Evolutionary conservation across 352 stramenopile species (phyloP), one percentile per base, ranked within the genome.

Genomic region (Globisporangium yorkense): DNA sequence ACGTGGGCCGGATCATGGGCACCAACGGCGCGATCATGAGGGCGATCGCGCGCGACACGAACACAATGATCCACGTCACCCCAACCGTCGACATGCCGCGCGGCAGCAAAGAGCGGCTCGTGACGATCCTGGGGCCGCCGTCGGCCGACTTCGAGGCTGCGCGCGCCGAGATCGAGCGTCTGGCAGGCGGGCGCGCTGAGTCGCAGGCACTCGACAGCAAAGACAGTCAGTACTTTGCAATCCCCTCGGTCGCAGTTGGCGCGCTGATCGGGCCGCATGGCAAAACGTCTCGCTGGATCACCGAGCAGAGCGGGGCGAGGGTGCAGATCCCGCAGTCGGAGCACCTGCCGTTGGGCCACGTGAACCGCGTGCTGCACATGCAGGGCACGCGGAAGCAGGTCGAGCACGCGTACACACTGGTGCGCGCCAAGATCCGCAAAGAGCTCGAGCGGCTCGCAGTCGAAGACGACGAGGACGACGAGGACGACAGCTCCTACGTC

Each of bases 1-100:
- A 71, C 0, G 75, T 87, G 10, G 81, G 81, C 13, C 80, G 76
- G 45, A 75, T 91, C 63, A 87, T 91, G 75, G 81, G 81, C 2
- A 48, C 52, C 20, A 61, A 76, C 33, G 81, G 81, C 16, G 40
- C 33, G 9, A 84, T 83, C 33, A 59, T 87, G 7, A 62, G 55
- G 15, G 45, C 58, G 1, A 91, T 91, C 46, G 69, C 67, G 2
- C 68, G 60, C 21, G 66, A 77, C 21, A 77, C 75, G 1, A 62
- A 68, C 21, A 77, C 78, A 6, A 56, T 55, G 3, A 77, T 91
- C 37, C 65, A 77, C 61, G 37, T 91, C 3, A 66, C 75, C 1
- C 46, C 64, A 1, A 66, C 56, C 16, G 20, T 71, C 3, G 63
- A 77, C 12, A 75, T 78, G 45, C 45, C 73, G 27, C 68, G 66